Conservation (phyloP, 768 basidiomycete genomes). For the Scleroderma bovista region DNA sequence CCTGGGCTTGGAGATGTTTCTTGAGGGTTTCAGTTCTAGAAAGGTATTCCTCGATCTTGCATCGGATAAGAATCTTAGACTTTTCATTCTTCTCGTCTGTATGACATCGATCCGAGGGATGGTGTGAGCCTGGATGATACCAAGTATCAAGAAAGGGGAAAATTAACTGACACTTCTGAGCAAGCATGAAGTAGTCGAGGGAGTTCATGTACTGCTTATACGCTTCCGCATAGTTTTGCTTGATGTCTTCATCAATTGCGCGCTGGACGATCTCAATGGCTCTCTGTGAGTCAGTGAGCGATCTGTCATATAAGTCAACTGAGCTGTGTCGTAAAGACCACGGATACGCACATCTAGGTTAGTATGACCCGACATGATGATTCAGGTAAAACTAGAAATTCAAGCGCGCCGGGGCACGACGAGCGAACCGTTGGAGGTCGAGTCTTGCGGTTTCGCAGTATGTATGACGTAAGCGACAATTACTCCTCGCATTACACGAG, state of each 20-base stretch:
- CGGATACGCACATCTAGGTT: constrained; percentile 42
- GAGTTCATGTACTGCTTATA: constrained; percentile 94
- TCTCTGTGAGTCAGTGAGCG: constrained; percentile 34
- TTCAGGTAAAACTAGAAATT: no score
- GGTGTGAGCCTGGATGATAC: background rate
- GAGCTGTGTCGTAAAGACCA: constrained; percentile 5
- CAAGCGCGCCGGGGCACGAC: no score
- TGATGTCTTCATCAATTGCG: constrained; percentile 89
- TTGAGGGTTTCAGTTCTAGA: constrained; percentile 89
- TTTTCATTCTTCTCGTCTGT: constrained; percentile 88
- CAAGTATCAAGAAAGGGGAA: background rate
- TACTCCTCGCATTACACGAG: no score
- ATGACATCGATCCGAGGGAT: background rate
- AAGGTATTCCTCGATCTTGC: constrained; percentile 90
- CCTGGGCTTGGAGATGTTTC: constrained; percentile 60
- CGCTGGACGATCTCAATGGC: constrained; percentile 90
- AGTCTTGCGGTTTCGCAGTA: no score
- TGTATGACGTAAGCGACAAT: no score
- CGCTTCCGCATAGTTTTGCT: constrained; percentile 90
- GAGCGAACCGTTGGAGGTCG: no score
- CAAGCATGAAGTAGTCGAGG: constrained; percentile 98
- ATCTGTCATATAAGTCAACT: background rate
- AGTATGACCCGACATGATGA: constrained; percentile 37
- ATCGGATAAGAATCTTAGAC: constrained; percentile 77
- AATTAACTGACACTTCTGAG: constrained; percentile 67